A percentile compares a stretch with the other conserved stretches of the same genome.
Evolutionary conservation across 805 yeast genomes (phyloP).

Genomic region (Metschnikowia lachancei): DNA sequence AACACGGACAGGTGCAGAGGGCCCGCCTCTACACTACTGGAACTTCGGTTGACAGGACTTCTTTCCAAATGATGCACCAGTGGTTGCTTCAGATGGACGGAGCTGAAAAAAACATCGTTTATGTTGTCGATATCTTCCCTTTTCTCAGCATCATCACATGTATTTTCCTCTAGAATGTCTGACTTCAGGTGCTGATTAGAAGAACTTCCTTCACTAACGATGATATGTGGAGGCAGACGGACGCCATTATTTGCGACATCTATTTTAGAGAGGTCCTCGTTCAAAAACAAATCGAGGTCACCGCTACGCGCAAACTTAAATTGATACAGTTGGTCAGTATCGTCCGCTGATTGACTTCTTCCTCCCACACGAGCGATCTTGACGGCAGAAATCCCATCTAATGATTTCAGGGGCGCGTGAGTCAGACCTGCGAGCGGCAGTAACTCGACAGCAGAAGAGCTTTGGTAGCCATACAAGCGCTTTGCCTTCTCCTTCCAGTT

Average conservation of each 20-base stretch:
- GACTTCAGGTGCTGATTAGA: neutral
- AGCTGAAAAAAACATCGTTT: conserved; percentile 8
- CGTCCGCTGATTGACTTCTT: conserved; percentile 2
- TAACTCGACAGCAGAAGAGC: conserved; percentile 8
- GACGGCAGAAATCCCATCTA: conserved; percentile 8
- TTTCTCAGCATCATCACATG: neutral
- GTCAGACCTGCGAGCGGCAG: neutral
- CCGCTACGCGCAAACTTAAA: conserved; percentile 2
- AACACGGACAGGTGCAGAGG: neutral
- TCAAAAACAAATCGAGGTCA: neutral
- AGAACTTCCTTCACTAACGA: conserved; percentile 2
- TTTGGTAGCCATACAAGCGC: conserved; percentile 11
- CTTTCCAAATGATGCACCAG: conserved; percentile 7
- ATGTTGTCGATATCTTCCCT: conserved; percentile 3
- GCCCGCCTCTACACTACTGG: conserved; percentile 6
- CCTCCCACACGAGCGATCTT: conserved; percentile 12
- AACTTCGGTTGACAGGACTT: neutral
- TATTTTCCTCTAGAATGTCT: neutral
- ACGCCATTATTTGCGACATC: neutral
- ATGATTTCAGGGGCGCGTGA: conserved; percentile 10
- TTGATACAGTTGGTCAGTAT: conserved; percentile 2
- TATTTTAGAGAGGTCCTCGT: neutral
- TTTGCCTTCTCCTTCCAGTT: conserved; percentile 16
- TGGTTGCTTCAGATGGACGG: conserved; percentile 3
- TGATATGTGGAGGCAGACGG: conserved; percentile 8